Percentiles rank a stretch among this genome's conserved stretches.
phyloP scores from a whole-genome alignment of 495 filamentous ascomycete species.

The Penicillium verhagenii region DNA sequence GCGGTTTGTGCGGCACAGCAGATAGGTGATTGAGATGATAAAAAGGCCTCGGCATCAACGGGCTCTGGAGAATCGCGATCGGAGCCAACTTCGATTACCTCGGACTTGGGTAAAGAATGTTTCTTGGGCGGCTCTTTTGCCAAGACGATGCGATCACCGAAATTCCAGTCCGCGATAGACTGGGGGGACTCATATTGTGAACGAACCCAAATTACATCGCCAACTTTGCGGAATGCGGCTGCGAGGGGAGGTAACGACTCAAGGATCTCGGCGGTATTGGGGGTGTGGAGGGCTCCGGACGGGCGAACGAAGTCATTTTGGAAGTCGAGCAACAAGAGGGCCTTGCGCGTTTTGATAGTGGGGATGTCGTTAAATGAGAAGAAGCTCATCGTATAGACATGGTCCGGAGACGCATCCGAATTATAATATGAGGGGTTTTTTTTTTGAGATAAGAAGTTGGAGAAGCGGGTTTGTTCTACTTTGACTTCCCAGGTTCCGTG shows the following conservation, averaged over 20 bases:
- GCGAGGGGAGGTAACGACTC: constrained; percentile 64
- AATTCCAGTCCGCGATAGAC: constrained; percentile 45
- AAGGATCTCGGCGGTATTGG: constrained; percentile 63
- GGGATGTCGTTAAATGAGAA: constrained; percentile 44
- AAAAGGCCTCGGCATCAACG: constrained; percentile 62
- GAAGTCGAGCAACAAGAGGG: constrained; percentile 79
- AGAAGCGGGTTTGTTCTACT: neutral
- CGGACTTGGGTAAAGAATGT: constrained; percentile 7
- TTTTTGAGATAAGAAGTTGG: too few species aligned
- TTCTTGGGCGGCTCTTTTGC: constrained; percentile 20
- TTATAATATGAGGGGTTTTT: neutral
- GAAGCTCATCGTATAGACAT: constrained; percentile 38
- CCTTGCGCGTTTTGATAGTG: constrained; percentile 70
- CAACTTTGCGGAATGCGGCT: constrained; percentile 69
- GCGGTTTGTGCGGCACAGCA: constrained; percentile 60
- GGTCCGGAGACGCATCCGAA: constrained; percentile 7
- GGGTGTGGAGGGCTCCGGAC: constrained; percentile 66
- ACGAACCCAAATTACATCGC: constrained; percentile 86
- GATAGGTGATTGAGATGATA: constrained; percentile 48
- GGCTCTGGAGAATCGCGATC: constrained; percentile 29
- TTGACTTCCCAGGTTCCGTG: neutral
- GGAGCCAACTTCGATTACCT: constrained; percentile 22
- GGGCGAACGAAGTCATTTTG: constrained; percentile 87
- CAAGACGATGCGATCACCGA: constrained; percentile 40
- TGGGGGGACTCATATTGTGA: constrained; percentile 69